Percentiles rank a stretch among this genome's conserved stretches.
These are phyloP conservation scores for Ophiorrhiza pumila DNA, from an alignment of 257 asterid species.

Conservation along the genomic window DNA sequence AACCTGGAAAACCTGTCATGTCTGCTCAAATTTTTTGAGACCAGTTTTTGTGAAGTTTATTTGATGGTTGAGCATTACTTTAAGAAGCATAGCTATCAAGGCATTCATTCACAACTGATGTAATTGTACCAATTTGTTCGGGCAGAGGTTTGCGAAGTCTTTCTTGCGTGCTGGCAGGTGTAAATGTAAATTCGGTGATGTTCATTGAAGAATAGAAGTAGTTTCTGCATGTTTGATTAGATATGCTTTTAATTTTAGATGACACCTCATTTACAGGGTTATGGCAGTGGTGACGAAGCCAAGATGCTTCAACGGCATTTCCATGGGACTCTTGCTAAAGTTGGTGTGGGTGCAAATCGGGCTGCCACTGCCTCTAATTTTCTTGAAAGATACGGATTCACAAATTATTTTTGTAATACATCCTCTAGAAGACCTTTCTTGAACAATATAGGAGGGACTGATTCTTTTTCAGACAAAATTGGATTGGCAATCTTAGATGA, in stretches of 20 bases:
- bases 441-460: slow-evolving; percentile 18
- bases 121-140: background rate
- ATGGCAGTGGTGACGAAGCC: slow-evolving; percentile 94
- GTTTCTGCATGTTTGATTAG: background rate
- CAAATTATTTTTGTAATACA: slow-evolving; percentile 16
- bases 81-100: too few relatives aligned
- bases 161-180: background rate
- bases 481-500: slow-evolving; percentile 79
- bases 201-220: background rate
- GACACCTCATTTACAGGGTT: slow-evolving; percentile 48
- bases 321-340: slow-evolving; percentile 46
- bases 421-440: slow-evolving; percentile 21
- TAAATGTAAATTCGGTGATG: background rate
- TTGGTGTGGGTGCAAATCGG: slow-evolving; percentile 85
- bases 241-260: background rate
- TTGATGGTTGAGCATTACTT: background rate
- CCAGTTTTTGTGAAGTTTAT: background rate
- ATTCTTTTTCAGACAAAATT: slow-evolving; percentile 33
- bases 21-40: background rate
- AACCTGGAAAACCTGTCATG: background rate
- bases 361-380: slow-evolving; percentile 52
- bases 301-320: slow-evolving; percentile 86
- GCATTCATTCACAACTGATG: background rate
- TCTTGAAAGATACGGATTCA: slow-evolving; percentile 48
- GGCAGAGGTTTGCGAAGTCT: background rate